Evolutionary conservation across 495 filamentous ascomycete species (phyloP).

Genomic region (Talaromyces wortmannii): DNA sequence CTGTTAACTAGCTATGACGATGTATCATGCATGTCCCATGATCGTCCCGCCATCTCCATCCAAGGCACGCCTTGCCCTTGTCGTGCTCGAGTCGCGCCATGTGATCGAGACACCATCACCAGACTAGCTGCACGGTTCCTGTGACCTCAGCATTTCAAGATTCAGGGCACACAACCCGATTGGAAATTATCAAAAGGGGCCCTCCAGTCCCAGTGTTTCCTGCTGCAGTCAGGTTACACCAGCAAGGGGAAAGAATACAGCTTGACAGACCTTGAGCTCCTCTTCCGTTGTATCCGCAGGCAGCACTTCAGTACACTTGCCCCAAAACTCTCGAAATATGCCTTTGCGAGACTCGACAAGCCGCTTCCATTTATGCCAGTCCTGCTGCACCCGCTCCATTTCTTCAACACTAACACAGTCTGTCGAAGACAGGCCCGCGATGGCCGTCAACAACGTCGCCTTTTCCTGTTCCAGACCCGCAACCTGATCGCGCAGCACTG

Average conservation of each 20-base stretch:
- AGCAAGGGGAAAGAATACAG: no score
- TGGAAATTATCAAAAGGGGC: constrained; percentile 3
- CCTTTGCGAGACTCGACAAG: constrained; percentile 36
- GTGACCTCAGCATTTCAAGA: not conserved
- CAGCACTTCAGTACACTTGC: constrained; percentile 36
- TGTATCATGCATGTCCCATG: no score
- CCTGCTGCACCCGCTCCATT: constrained; percentile 35
- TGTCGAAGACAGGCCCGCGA: constrained; percentile 29
- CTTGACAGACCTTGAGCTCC: constrained; percentile 43
- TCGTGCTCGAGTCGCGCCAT: no score
- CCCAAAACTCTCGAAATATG: constrained; percentile 48
- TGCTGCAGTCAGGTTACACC: no score
- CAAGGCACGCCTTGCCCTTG: no score
- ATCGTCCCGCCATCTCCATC: no score
- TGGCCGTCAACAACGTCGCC: constrained; percentile 24
- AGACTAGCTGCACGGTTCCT: not conserved
- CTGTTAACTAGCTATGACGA: no score
- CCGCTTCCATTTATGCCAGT: constrained; percentile 45
- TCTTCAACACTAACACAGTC: constrained; percentile 38
- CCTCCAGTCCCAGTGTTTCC: constrained; percentile 40
- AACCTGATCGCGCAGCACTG: constrained; percentile 42
- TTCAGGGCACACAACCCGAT: not conserved
- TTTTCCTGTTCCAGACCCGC: constrained; percentile 39
- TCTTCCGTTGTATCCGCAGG: constrained; percentile 35
- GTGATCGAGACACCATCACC: not conserved